These are phyloP conservation scores for Cyberlindnera euphorbiiphila DNA, from an alignment of 805 yeast species.

Conservation along the genomic window DNA sequence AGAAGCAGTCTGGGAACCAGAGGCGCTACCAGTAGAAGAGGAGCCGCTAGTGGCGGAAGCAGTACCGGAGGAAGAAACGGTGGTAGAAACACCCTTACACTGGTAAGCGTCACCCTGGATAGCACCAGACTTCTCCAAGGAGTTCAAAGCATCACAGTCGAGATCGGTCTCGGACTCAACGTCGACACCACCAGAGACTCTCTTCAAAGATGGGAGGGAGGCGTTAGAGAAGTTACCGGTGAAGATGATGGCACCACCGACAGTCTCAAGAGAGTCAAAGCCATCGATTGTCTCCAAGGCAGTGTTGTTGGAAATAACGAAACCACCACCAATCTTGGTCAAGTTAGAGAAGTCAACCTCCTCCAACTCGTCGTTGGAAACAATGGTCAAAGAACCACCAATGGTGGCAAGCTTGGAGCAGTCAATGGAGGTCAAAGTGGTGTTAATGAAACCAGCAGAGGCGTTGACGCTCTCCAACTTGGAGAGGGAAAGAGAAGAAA, in stretches of 20 bases:
- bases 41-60: slow-evolving; percentile 24
- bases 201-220: slow-evolving; percentile 63
- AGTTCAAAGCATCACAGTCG: slow-evolving; percentile 75
- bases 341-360: slow-evolving; percentile 66
- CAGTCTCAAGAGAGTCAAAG: slow-evolving; percentile 66
- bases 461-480: slow-evolving; percentile 71
- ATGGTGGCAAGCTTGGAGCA: slow-evolving; percentile 53
- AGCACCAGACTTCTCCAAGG: slow-evolving; percentile 69
- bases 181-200: slow-evolving; percentile 90
- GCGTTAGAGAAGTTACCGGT: slow-evolving; percentile 80
- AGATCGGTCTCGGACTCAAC: slow-evolving; percentile 74
- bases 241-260: slow-evolving; percentile 86
- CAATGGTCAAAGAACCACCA: slow-evolving; percentile 79
- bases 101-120: slow-evolving; percentile 87
- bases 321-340: slow-evolving; percentile 86
- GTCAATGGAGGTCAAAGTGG: slow-evolving; percentile 55
- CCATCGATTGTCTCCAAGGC: slow-evolving; percentile 61
- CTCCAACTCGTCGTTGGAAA: slow-evolving; percentile 69
- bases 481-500: slow-evolving; percentile 66
- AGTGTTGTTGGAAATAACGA: slow-evolving; percentile 82
- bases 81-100: slow-evolving; percentile 61
- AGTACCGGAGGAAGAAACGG: slow-evolving; percentile 32
- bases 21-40: slow-evolving; percentile 12
- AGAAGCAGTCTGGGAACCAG: slow-evolving; percentile 27
- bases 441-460: slow-evolving; percentile 76